These are phyloP conservation scores for Suillus discolor DNA, from an alignment of 768 basidiomycete genomes.

Conservation along the genomic window DNA sequence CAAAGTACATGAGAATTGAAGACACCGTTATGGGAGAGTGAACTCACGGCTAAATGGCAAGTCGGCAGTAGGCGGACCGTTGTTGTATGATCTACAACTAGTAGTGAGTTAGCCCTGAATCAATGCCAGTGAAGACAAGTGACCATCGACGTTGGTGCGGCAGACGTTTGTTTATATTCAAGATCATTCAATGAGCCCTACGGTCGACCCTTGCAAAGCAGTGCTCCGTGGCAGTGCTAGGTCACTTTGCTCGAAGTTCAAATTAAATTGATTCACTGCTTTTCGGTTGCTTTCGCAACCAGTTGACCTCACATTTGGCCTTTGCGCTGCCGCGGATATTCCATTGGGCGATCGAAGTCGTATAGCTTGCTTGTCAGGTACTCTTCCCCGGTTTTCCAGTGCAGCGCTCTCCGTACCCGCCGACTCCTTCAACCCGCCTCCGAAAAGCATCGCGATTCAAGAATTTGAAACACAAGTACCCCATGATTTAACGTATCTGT, in stretches of 20 bases:
- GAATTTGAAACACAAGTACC: background rate
- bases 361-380: background rate
- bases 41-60: conserved; percentile 2
- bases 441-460: background rate
- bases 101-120: background rate
- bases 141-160: background rate
- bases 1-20: background rate
- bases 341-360: background rate
- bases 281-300: background rate
- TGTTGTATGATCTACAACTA: background rate
- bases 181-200: background rate
- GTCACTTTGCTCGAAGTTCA: background rate
- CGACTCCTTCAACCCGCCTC: background rate
- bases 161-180: background rate
- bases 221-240: background rate
- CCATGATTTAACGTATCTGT: background rate
- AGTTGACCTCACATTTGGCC: background rate
- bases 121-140: background rate
- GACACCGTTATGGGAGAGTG: conserved; percentile 14
- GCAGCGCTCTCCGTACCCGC: background rate
- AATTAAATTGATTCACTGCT: background rate
- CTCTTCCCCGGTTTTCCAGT: background rate
- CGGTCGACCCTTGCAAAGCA: background rate
- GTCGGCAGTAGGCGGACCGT: background rate
- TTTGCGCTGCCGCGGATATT: background rate